Conservation (phyloP, 2,329 filamentous ascomycete species). For the Elsinoe necatrix region DNA sequence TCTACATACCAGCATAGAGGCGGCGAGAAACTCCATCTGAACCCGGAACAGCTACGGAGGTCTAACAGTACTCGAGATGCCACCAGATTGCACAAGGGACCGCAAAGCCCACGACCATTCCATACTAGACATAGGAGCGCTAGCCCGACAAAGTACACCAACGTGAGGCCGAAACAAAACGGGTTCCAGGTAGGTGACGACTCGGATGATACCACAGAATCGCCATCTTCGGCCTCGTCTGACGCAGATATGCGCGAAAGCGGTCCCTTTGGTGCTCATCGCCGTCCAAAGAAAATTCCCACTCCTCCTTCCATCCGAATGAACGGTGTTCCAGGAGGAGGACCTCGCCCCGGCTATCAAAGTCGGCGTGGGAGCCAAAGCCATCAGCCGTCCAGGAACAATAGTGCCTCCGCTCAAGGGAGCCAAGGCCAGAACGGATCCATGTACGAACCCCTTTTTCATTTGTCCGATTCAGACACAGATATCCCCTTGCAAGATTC, state of each 20-base stretch:
- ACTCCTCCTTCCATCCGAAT: constrained; percentile 25
- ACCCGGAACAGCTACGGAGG: constrained; percentile 42
- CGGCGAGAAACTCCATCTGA: constrained; percentile 51
- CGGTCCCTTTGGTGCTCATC: constrained; percentile 16
- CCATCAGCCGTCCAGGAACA: background rate
- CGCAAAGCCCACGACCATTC: constrained; percentile 18
- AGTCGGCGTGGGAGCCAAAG: background rate
- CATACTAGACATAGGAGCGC: constrained; percentile 11
- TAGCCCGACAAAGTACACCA: constrained; percentile 1
- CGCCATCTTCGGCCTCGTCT: constrained; percentile 14
- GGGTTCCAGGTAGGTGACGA: constrained; percentile 23
- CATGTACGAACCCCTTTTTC: constrained; percentile 16
- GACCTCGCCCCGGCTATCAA: background rate
- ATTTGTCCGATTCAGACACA: background rate
- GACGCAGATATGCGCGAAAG: constrained; percentile 14
- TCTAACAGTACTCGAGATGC: constrained; percentile 46
- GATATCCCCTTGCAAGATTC: background rate
- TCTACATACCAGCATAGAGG: constrained; percentile 11
- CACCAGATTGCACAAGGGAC: constrained; percentile 19
- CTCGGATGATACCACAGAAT: constrained; percentile 16
- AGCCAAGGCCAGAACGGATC: constrained; percentile 16
- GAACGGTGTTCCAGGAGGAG: constrained; percentile 16
- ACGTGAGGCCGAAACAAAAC: constrained; percentile 12
- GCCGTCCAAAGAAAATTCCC: constrained; percentile 27
- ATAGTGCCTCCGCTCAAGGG: constrained; percentile 13